Evolutionary conservation across 768 basidiomycete species (phyloP).

Genomic region (Cyclocybe aegerita): DNA sequence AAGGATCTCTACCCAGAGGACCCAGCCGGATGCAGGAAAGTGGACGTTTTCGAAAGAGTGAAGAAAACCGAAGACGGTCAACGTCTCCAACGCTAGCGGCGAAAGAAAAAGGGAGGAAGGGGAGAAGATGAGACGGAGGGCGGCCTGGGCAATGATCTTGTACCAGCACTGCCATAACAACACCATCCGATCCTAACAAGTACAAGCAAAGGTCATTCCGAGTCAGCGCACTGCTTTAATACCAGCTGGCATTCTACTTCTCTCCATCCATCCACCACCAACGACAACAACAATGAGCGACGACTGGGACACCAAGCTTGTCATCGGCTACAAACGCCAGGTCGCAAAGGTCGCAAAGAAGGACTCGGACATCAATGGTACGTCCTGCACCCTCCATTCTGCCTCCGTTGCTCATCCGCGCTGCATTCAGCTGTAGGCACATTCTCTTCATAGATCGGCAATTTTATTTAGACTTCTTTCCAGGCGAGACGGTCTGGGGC

Average conservation of each 20-base stretch:
- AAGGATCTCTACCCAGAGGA: not conserved
- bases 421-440: conserved; percentile 50
- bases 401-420: conserved; percentile 1
- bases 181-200: too few relatives aligned
- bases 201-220: not conserved
- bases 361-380: conserved; percentile 55
- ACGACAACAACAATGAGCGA: conserved; percentile 41
- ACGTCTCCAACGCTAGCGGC: conserved; percentile 59
- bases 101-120: conserved; percentile 26
- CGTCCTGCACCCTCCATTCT: conserved; percentile 16
- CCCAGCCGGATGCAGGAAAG: conserved; percentile 23
- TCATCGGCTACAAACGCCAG: conserved; percentile 71
- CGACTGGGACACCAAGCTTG: conserved; percentile 73
- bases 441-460: not conserved
- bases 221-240: conserved; percentile 4
- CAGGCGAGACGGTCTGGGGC: conserved; percentile 78
- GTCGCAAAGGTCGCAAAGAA: conserved; percentile 65
- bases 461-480: conserved; percentile 8
- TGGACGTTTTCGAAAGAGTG: conserved; percentile 27
- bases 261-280: conserved; percentile 15
- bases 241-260: conserved; percentile 8
- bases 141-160: too few relatives aligned
- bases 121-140: conserved; percentile 13
- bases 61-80: conserved; percentile 59
- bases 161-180: too few relatives aligned